Conservation (phyloP, 768 basidiomycete species). For the Phylloporus rhodoxanthus region DNA sequence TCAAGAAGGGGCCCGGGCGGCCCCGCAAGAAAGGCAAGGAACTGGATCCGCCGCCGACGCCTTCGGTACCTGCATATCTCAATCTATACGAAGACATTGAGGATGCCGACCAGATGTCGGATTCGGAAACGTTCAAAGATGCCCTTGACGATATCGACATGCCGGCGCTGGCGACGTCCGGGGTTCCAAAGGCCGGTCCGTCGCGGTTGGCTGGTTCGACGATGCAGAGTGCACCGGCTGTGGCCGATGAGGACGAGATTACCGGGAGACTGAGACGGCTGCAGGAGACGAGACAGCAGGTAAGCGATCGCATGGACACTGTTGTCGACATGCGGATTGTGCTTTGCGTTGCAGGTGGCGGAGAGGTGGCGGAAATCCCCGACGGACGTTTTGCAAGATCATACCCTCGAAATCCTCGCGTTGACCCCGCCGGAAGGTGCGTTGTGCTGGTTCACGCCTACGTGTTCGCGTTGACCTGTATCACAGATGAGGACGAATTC, state of each 20-base stretch:
- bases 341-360: conserved; percentile 14
- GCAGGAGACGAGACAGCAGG: conserved; percentile 17
- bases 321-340: background rate
- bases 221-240: background rate
- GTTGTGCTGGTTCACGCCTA: background rate
- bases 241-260: conserved; percentile 10
- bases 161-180: conserved; percentile 5
- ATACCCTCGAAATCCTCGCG: conserved; percentile 23
- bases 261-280: conserved; percentile 11
- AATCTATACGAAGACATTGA: conserved; percentile 29
- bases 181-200: conserved; percentile 5
- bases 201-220: conserved; percentile 2
- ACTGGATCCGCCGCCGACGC: background rate
- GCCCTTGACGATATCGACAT: conserved; percentile 1
- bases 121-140: conserved; percentile 13
- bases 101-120: conserved; percentile 20
- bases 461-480: background rate
- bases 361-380: background rate
- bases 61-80: background rate
- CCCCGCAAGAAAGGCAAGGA: conserved; percentile 21
- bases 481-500: conserved; percentile 14
- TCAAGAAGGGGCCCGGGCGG: conserved; percentile 10
- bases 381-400: conserved; percentile 18
- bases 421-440: conserved; percentile 17
- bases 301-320: conserved; percentile 4